These are phyloP conservation scores for Gastrolobium bilobum DNA, from an alignment of 306 rosid genomes.

Conservation along the genomic window DNA sequence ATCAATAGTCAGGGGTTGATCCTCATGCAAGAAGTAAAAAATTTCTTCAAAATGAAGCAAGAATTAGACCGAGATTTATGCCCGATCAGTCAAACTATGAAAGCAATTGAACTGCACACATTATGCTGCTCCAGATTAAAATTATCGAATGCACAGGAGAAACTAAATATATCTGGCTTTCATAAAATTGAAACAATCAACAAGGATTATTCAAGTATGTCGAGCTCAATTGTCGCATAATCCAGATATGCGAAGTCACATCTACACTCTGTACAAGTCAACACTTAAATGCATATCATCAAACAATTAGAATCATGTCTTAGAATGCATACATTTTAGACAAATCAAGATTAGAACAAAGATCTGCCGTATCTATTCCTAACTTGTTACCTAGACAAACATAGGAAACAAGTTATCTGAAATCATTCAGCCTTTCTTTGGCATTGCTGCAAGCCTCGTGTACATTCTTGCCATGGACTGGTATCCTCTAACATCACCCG, in stretches of 20 bases:
- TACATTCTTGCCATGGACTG: slow-evolving; percentile 99
- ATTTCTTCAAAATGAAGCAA: background rate
- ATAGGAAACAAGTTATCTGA: slow-evolving; percentile 33
- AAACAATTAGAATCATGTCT: slow-evolving; percentile 39
- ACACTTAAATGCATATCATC: slow-evolving; percentile 26
- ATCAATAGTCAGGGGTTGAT: background rate
- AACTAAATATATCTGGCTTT: background rate
- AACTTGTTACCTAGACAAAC: slow-evolving; percentile 38
- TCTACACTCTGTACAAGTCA: slow-evolving; percentile 45
- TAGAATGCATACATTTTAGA: slow-evolving; percentile 39
- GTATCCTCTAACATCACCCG: slow-evolving; percentile 88
- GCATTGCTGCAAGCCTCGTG: slow-evolving; percentile 97
- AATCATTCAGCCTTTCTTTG: slow-evolving; percentile 84
- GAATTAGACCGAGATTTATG: background rate
- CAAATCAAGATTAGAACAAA: slow-evolving; percentile 36
- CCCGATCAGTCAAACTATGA: background rate
- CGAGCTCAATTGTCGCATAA: slow-evolving; percentile 26
- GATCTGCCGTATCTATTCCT: slow-evolving; percentile 31
- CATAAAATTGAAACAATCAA: slow-evolving; percentile 28
- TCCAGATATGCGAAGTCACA: slow-evolving; percentile 27
- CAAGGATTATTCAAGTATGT: slow-evolving; percentile 36
- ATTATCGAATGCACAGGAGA: background rate
- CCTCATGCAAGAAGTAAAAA: background rate
- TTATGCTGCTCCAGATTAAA: background rate
- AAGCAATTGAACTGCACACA: slow-evolving; percentile 5